Percentiles rank a stretch among this genome's conserved stretches.
These are phyloP conservation scores for Aethionema arabicum DNA, from an alignment of 345 rosid species.

Conservation along the genomic window DNA sequence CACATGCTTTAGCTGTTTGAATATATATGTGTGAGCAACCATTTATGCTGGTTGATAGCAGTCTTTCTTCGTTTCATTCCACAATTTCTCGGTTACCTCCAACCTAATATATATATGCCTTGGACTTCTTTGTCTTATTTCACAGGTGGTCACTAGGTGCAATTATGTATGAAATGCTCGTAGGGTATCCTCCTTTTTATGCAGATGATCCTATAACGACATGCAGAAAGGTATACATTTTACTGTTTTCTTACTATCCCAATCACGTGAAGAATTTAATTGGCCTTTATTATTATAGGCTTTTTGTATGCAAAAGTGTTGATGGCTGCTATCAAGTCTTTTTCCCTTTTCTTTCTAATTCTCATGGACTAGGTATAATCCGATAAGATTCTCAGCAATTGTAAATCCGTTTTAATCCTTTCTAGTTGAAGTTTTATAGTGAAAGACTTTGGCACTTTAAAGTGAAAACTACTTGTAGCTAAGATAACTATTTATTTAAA, in stretches of 20 bases:
- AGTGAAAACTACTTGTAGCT: no score
- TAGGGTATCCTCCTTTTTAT: conserved; percentile 96
- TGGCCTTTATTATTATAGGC: conserved; percentile 12
- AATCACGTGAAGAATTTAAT: conserved; percentile 18
- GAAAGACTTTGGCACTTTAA: neutral
- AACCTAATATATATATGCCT: conserved; percentile 11
- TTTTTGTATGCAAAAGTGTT: neutral
- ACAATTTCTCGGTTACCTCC: conserved; percentile 11
- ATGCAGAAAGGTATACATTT: conserved; percentile 73
- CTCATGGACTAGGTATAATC: neutral
- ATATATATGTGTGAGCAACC: conserved; percentile 15
- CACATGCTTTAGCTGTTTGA: neutral
- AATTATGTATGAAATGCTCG: conserved; percentile 96
- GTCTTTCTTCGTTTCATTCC: conserved; percentile 25
- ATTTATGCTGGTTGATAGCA: conserved; percentile 5
- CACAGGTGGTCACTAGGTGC: conserved; percentile 98
- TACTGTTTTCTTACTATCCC: conserved; percentile 25
- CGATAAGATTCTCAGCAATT: neutral
- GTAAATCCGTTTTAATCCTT: neutral
- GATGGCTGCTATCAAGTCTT: conserved; percentile 1
- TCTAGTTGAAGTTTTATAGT: neutral
- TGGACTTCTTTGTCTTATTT: conserved; percentile 21
- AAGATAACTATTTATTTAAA: no score
- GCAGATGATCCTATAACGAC: conserved; percentile 90
- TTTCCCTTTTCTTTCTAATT: neutral